Base-by-base conservation (phyloP, 345 rosid species). In the Zanthoxylum bungeanum region DNA sequence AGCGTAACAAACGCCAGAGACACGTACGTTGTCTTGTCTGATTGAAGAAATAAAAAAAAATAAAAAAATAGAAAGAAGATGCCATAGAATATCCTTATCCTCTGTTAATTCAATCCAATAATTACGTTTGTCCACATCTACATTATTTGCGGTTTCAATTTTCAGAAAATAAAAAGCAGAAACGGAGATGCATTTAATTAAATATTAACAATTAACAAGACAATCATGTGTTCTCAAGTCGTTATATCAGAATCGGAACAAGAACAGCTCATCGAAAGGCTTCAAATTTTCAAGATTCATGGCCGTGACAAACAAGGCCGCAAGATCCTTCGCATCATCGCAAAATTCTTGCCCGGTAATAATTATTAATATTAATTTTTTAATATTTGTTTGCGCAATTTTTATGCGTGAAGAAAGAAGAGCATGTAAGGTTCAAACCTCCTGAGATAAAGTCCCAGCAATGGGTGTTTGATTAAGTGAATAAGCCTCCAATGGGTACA, bases 281-380 rank as follows among this genome's bases (percentile, higher is more conserved):
- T 87, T 34, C 77, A 86, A 22, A 65, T 85, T 68, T 91, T 91
- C 79, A 91, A 82, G 85, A 78, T 88, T 83, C 89, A 88, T 68
- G 97, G 97, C 25, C 79, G 84, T 50, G 97, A 91, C 50, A 88
- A 83, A 77, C 92, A 74, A 6, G 92, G 97, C 76, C 85, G 77
- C 60, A 88, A 84, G 73, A 85, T 91, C 36, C 89, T 91, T 66
- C 89, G 86, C 30, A 69, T 88, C 4, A 61, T 79, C 58, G 97
- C 85, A 33, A 88, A 87, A 64, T 75, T 73, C 73, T 88, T 91
- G 27, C 87, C 92, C 56, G 93, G 93, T 91, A 78, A 28, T 14
- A 9, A 24, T 14, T n/a, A n/a, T n/a, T n/a, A n/a, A n/a, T n/a
- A n/a, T n/a, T n/a, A n/a, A n/a, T n/a, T n/a, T n/a, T n/a, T n/a